Conservation (phyloP, 2,329 filamentous ascomycete species). For the Aquanectria penicillioides region DNA sequence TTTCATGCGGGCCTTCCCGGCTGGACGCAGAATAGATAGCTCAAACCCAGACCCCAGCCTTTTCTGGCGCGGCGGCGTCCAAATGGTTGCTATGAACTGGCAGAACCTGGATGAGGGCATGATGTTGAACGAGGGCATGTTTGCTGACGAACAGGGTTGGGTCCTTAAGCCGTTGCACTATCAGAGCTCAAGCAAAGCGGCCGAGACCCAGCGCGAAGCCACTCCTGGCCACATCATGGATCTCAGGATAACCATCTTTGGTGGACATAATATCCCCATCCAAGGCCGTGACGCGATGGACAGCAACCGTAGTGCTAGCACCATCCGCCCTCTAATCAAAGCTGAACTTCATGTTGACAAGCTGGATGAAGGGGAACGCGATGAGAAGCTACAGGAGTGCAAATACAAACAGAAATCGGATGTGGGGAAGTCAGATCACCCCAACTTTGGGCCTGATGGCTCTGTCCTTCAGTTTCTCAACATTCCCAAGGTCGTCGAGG, state of each 20-base stretch:
- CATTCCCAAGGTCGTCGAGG: conserved; percentile 69
- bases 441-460: conserved; percentile 66
- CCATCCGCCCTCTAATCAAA: conserved; percentile 77
- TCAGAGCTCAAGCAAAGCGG: conserved; percentile 58
- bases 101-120: conserved; percentile 93
- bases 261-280: conserved; percentile 74
- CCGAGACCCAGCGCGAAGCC: conserved; percentile 55
- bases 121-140: conserved; percentile 98
- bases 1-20: conserved; percentile 93
- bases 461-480: conserved; percentile 68
- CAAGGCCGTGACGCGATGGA: conserved; percentile 44
- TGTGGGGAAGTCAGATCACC: conserved; percentile 67
- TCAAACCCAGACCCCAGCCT: conserved; percentile 94
- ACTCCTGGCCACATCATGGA: conserved; percentile 66
- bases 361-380: conserved; percentile 47
- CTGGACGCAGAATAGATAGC: conserved; percentile 79
- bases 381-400: conserved; percentile 54
- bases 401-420: conserved; percentile 69
- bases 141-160: conserved; percentile 86
- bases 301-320: conserved; percentile 43
- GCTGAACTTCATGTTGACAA: conserved; percentile 85
- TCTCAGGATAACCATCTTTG: conserved; percentile 77
- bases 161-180: conserved; percentile 84
- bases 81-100: conserved; percentile 99
- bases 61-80: conserved; percentile 93